Evolutionary conservation across 1,139 yeast species (phyloP), one percentile per base, ranked within the genome.

Genomic region (Chernovozyma aurita): DNA sequence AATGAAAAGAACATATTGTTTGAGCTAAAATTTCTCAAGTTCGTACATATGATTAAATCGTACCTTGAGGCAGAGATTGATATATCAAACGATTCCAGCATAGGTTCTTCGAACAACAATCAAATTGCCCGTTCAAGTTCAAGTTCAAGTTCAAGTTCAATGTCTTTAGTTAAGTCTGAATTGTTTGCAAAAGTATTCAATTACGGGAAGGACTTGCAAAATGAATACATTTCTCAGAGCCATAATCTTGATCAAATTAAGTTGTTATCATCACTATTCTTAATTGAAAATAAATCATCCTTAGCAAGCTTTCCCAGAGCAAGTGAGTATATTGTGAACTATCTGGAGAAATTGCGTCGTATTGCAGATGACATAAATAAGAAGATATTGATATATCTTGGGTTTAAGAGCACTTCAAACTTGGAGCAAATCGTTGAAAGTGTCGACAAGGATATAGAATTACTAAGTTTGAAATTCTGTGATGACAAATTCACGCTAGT

Each of bases 11-110:
- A 61, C 17, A 54, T 82, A 18, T 44, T 66, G n/a, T 83, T 85
- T 53, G 67, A 78, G 47, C 56, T 80, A 43, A 56, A 70, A 41
- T 64, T 78, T 47, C 59, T 78, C 46, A 63, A 76, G 56, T 66
- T 81, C 42, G 65, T 78, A 3, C 45, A 39, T 35, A 44, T 55
- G 16, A 39, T 65, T 32, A 59, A 52, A 36, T 37, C 39, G 4
- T 57, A 53, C 35, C 36, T 61, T 14, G 57, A 54, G 8, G 52
- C 46, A 32, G 32, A 21, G 35, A 24, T n/a, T 12, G 15, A 13
- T 22, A 30, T 25, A 7, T 7, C 36, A 7, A 39, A 7, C 35
- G 4, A 28, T 7, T 22, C 9, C 33, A 5, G 4, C 27, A n/a
- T 9, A 11, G 15, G 11, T 6, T 14, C n/a, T 18, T 14, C 13